Base-by-base conservation (phyloP, 305 asterid genomes). In the Striga hermonthica region DNA sequence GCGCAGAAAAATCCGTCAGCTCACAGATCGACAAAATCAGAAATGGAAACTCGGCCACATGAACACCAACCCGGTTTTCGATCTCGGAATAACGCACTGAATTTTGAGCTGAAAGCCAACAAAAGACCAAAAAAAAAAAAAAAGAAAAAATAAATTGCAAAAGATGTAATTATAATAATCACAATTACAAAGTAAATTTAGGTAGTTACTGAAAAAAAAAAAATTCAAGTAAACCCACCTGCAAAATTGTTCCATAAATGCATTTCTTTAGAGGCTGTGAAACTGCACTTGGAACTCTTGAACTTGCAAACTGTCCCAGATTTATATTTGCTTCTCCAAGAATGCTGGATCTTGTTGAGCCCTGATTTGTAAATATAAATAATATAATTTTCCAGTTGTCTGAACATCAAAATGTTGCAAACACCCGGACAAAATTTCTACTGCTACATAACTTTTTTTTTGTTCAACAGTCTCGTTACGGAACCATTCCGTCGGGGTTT, bases 281-380 rank as follows among this genome's bases (percentile, higher is more conserved):
- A 77, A 93, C 80, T 40, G 91, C 76, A 71, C 86, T 57, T 63
- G 95, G 63, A 52, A 56, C 54, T 50, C 78, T 85, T 68, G 96
- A 77, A 76, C 82, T 58, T 60, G 67, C 69, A 69, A 76, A 83
- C 22, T 73, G 78, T 64, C 87, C 84, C 75, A 88, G 13, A 59
- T 93, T 82, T 74, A 90, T 68, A n/a, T 69, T 83, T 60, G 78
- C 83, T 76, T 93, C 99, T 62, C 99, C 99, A 13, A 93, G 91
- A 60, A 72, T 80, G 69, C 82, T 88, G 56, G 91, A 79, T 80
- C 95, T 83, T 31, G 94, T 81, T 37, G 90, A 79, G 36, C 95
- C 95, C 98, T 92, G 66, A 56, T 74, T 69, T 68, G 40, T 40
- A 6, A 53, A 6, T n/a, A 22, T 22, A 22, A 48, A 2, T 7